Conservation (phyloP, 2,329 filamentous ascomycete species). For the Mariannaea elegans region DNA sequence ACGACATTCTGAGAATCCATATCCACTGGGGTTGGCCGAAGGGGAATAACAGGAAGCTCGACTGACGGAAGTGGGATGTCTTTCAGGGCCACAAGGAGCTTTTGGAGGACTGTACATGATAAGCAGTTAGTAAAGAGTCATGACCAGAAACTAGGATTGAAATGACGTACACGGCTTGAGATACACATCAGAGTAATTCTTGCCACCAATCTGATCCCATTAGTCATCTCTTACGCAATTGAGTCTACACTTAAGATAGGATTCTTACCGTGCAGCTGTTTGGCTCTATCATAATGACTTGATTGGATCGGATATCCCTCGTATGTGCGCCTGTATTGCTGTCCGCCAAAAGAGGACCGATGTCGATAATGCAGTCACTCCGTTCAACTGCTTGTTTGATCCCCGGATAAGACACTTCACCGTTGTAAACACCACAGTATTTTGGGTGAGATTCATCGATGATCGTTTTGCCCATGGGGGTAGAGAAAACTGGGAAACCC, state of each 20-base stretch:
- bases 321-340: slow-evolving; percentile 22
- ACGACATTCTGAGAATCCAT: slow-evolving; percentile 5
- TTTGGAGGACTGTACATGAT: slow-evolving; percentile 9
- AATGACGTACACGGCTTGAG: slow-evolving; percentile 9
- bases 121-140: not conserved
- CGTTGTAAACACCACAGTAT: slow-evolving; percentile 21
- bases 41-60: not conserved
- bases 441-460: slow-evolving; percentile 7
- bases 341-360: slow-evolving; percentile 17
- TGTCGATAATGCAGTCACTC: slow-evolving; percentile 21
- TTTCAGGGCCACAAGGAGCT: not conserved
- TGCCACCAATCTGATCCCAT: too few relatives aligned
- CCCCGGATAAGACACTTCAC: slow-evolving; percentile 20
- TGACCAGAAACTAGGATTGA: not conserved
- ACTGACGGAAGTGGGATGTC: not conserved
- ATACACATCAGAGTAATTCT: too few relatives aligned
- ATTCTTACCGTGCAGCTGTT: slow-evolving; percentile 7
- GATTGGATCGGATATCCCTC: slow-evolving; percentile 12
- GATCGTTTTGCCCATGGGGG: slow-evolving; percentile 20
- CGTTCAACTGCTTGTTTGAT: slow-evolving; percentile 13
- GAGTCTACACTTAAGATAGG: not conserved
- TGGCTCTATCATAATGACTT: slow-evolving; percentile 13
- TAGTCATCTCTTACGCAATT: too few relatives aligned
- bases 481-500: slow-evolving; percentile 14
- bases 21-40: not conserved